Evolutionary conservation across 768 basidiomycete genomes (phyloP), one percentile per base, ranked within the genome.

Genomic region (Cystofilobasidium macerans): DNA sequence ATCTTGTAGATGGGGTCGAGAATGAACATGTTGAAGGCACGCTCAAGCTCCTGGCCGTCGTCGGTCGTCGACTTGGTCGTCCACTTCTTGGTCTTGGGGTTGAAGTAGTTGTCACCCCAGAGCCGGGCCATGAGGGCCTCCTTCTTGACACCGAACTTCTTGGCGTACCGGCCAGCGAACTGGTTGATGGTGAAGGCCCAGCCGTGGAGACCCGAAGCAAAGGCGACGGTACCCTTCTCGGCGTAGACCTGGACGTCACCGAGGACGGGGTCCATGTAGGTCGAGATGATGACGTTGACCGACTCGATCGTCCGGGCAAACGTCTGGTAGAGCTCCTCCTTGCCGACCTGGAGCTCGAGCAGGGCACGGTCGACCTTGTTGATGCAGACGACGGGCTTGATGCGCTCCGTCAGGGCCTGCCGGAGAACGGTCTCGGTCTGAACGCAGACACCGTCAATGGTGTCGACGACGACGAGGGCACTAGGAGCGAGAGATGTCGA

Each of bases 301-400:
- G 82, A 88, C 79, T 99, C 95, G 75, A 98, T 86, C 64, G 95
- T 98, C 77, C 95, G 89, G 72, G 82, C 84, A 87, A 99, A 99
- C 56, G 90, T 89, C 79, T 98, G 95, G 82, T 86, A 99, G 66
- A 99, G 86, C 70, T 87, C 86, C 78, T 99, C 95, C 81, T 98
- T 98, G 77, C 84, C 80, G 71, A 97, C 89, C 78, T 99, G 95
- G 57, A 99, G 85, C 79, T 99, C 95, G 73, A 99, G 89, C 60
- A 99, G 85, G 67, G 95, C 95, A 75, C 95, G 94, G 80, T 99
- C 95, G 74, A 99, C 92, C 82, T 99, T 99, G 86, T 99, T 99
- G 81, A 99, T 95, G 80, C 97, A 85, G 73, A 97, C 85, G 74
- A 99, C 95, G 71, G 95, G 95, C 81, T 95, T 98, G 82, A 99